Evolutionary conservation across 371 early-diverging fungal genomes (phyloP), one percentile per base, ranked within the genome.

Genomic region (Smittium culicis): DNA sequence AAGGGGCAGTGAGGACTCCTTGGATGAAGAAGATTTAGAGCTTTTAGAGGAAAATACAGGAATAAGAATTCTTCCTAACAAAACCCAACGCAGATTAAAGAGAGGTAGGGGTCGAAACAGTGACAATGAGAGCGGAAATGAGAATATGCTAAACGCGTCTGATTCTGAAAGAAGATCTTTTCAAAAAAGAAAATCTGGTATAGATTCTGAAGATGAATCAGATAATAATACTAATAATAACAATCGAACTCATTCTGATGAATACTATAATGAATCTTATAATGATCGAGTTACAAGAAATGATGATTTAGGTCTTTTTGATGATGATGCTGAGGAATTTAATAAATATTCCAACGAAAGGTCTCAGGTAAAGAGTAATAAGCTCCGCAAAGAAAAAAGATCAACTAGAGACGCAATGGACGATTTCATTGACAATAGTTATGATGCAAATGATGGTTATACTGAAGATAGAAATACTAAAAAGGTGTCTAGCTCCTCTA

Each of bases 11-110:
- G 88, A 90, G 34, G 87, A 87, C 54, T 80, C 79, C 30, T 77
- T 92, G n/a, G 90, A 91, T 34, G 93, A 92, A 56, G 93, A 92
- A 69, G 93, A 93, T 77, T 74, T 91, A 60, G 91, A 82, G 29
- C 80, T 93, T 29, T 74, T 93, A 31, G 89, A 86, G 68, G 93
- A 91, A 69, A 92, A 93, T 72, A 86, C 88, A 8, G 90, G 88
- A 35, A 77, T 85, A 35, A 82, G 83, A 61, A 73, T 84, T 66
- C 71, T 72, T 14, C 70, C 79, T 54, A 83, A 81, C 68, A 83
- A 83, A 80, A 68, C 68, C 65, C 81, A 78, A 77, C 82, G 82
- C 70, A 80, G 90, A 34, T 78, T 87, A 30, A 87, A 89, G 73
- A 82, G 87, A 63, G 88, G 88, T 30, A 72, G 79, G 60, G 81